Base-by-base conservation (phyloP, 805 yeast genomes). In the Candida manassasensis region DNA sequence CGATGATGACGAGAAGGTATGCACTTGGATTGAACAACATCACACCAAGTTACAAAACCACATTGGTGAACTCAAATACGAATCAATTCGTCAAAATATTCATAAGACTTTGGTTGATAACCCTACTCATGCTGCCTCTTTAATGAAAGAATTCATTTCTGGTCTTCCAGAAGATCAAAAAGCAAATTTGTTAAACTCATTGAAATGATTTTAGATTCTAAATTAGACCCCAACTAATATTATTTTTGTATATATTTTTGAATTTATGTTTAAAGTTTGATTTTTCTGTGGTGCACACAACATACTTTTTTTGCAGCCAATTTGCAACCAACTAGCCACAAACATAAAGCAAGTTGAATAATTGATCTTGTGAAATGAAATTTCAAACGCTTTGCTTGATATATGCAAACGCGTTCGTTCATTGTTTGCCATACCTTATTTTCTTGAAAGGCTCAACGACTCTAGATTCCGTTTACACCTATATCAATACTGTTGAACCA, bases 1-100 rank as follows among this genome's bases (percentile, higher is more conserved):
- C 42, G 82, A 79, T 9, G 70, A 83, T 48, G 97, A 90, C 59
- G 71, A 71, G 53, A 83, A 73, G 21, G 90, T 88, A 43, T 86
- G 93, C 40, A 71, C 69, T 41, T 89, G 89, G 88, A 81, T 87
- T 49, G 96, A 87, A 62, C 80, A 77, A 47, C 79, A 84, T 62
- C 88, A 79, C 54, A 67, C 70, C 37, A 56, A 71, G 38, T 69
- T 86, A 41, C 82, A 82, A 41, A 64, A 71, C 33, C 69, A 69
- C 47, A 69, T 84, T 49, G 79, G 72, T 6, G 74, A 75, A 43
- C 68, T 84, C 62, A 81, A 79, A 63, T 61, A 71, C 35, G 93
- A 84, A 55, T 67, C 75, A 27, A 73, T 78, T 43, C 82, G 82
- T 44, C 79, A 76, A 56, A 76, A 73, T 29, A 63, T 84, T 51